Base-by-base conservation (phyloP, 2,329 filamentous ascomycete genomes). In the Fusarium nelsonii region DNA sequence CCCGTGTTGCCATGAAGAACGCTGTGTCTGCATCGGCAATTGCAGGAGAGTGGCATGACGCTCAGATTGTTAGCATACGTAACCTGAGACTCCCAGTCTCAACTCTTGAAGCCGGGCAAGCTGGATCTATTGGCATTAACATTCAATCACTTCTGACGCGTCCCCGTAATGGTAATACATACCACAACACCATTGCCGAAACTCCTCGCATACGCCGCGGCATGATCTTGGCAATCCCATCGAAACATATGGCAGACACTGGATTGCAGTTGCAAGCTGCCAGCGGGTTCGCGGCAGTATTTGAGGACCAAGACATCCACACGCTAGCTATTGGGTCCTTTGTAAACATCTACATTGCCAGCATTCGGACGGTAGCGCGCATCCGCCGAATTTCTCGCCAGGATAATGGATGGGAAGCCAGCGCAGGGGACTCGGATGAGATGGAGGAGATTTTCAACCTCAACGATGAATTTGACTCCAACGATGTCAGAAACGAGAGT, bases 271-370 rank as follows among this genome's bases (percentile, higher is more conserved):
- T 92, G 2, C 87, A 90, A 70, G 86, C 90, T 45, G 88, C 90
- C 16, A 91, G 87, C 30, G 90, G 90, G 0, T 87, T 94, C 69
- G 89, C 88, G 2, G 94, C 93, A 0, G 84, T 86, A 1, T 97
- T 97, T 74, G 81, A 86, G 1, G 86, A 90, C 7, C 78, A 84
- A 0, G 87, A 91, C 49, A 86, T 90, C 0, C 86, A 85, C 26
- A 82, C 86, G 2, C 82, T 97, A 8, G 84, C 86, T 1, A 81
- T 89, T 1, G 92, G 92, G 2, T 90, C 87, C 40, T 83, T 91
- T 34, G 90, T 94, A 7, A 94, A 97, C 32, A 87, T 95, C 1
- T 98, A 97, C 75, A 88, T 94, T 40, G 93, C 93, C 18, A 97
- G 94, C 75, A 90, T 98, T 15, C 87, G 95, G 10, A 91, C 94